phyloP scores from a whole-genome alignment of 2,329 filamentous ascomycete genomes.

The Talaromyces albobiverticillius region DNA sequence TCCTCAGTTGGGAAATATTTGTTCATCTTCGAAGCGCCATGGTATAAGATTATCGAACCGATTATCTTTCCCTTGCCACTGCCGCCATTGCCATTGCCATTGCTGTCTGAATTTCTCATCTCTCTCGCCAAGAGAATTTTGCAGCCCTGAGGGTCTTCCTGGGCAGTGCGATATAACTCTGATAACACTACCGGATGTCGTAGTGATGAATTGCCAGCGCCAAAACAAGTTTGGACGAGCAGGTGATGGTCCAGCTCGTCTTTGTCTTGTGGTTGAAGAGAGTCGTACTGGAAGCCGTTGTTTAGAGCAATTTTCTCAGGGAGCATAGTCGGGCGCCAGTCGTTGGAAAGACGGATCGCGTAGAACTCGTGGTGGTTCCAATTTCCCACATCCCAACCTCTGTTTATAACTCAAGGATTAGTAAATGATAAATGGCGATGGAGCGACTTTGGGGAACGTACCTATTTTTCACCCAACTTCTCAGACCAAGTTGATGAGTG shows the following conservation, averaged over 20 bases:
- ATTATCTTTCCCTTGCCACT: slow-evolving; percentile 9
- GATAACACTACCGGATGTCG: slow-evolving; percentile 9
- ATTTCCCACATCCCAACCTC: slow-evolving; percentile 12
- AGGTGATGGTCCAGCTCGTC: slow-evolving; percentile 12
- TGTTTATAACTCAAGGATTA: not conserved
- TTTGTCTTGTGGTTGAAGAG: slow-evolving; percentile 3
- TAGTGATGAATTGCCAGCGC: slow-evolving; percentile 7
- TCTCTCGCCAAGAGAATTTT: slow-evolving; percentile 10
- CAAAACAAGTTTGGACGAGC: slow-evolving; percentile 7
- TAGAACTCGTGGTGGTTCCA: slow-evolving; percentile 14
- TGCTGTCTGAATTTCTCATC: not conserved
- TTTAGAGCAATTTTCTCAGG: slow-evolving; percentile 6
- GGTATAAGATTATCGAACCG: slow-evolving; percentile 11
- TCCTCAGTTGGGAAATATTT: slow-evolving; percentile 12
- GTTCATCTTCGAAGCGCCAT: slow-evolving; percentile 11
- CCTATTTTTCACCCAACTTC: slow-evolving; percentile 14
- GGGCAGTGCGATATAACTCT: slow-evolving; percentile 10
- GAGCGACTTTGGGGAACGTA: not conserved
- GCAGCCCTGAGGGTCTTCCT: slow-evolving; percentile 10
- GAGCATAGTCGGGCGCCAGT: not conserved
- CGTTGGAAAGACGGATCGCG: slow-evolving; percentile 1
- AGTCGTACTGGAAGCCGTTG: slow-evolving; percentile 7
- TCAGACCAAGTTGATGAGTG: slow-evolving; percentile 10
- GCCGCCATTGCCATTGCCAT: too few relatives aligned
- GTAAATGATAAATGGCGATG: too few relatives aligned